These are phyloP conservation scores for Phytophthora ohioensis DNA, from an alignment of 352 stramenopile species.

Conservation along the genomic window DNA sequence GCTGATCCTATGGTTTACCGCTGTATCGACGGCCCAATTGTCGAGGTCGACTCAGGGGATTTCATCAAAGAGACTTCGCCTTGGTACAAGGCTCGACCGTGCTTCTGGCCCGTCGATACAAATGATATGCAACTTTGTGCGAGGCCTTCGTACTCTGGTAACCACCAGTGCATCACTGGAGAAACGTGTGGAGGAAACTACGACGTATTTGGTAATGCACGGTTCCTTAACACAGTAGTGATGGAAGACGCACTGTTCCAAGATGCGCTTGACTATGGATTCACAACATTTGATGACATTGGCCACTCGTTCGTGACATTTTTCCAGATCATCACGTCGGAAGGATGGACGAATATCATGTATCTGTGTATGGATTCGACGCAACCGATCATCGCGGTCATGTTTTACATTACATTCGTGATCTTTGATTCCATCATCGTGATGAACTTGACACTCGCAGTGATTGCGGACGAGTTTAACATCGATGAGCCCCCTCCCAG, in stretches of 20 bases:
- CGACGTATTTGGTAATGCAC: conserved; percentile 69
- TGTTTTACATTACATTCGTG: conserved; percentile 90
- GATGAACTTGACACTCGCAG: conserved; percentile 93
- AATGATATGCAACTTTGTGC: conserved; percentile 79
- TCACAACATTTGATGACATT: conserved; percentile 94
- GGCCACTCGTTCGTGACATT: conserved; percentile 89
- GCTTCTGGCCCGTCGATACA: conserved; percentile 93
- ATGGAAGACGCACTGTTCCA: conserved; percentile 67
- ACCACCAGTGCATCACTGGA: conserved; percentile 51
- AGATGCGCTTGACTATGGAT: conserved; percentile 83
- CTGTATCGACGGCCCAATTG: conserved; percentile 47
- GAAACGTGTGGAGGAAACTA: conserved; percentile 73
- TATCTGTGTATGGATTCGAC: conserved; percentile 81
- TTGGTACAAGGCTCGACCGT: conserved; percentile 73
- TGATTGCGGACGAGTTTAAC: conserved; percentile 92
- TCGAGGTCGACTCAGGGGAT: conserved; percentile 45
- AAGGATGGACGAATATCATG: conserved; percentile 95
- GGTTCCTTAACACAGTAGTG: conserved; percentile 56
- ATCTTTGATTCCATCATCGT: conserved; percentile 93
- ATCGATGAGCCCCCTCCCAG: conserved; percentile 55
- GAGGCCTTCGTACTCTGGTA: conserved; percentile 41
- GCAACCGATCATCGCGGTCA: conserved; percentile 54
- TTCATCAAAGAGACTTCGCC: conserved; percentile 75
- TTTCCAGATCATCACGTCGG: conserved; percentile 93
- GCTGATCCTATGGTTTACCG: conserved; percentile 43